These are phyloP conservation scores for Datisca glomerata DNA, from an alignment of 306 rosid genomes.

Conservation along the genomic window DNA sequence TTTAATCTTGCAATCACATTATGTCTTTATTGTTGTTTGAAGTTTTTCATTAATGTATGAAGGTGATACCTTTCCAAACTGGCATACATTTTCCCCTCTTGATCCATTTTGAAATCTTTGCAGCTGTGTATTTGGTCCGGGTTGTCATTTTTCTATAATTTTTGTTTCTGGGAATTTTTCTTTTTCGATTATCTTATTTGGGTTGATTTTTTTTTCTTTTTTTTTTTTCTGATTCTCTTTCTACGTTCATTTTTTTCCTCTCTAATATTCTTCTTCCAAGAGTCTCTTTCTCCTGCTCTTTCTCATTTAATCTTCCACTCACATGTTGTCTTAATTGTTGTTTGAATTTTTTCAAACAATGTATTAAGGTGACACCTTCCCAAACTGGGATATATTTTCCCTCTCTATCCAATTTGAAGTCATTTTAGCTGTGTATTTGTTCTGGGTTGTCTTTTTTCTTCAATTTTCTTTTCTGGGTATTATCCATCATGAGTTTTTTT, in stretches of 20 bases:
- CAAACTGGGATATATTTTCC: background rate
- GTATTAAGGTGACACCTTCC: background rate
- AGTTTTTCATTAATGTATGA: too few species aligned
- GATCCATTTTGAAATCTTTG: background rate
- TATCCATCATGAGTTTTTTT: background rate
- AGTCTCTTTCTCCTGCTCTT: background rate
- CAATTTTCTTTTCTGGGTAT: background rate
- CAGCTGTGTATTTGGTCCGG: slow-evolving; percentile 6
- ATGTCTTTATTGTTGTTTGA: background rate
- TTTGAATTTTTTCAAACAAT: too few species aligned
- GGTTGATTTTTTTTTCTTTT: too few species aligned
- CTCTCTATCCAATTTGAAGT: background rate
- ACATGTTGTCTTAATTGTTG: background rate
- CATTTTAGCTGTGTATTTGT: slow-evolving; percentile 8
- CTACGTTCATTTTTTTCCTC: slow-evolving; percentile 4
- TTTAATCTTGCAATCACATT: background rate
- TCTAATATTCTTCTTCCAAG: slow-evolving; percentile 1
- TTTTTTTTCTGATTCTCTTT: background rate
- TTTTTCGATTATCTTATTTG: too few species aligned
- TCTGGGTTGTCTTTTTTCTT: background rate
- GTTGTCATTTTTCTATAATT: background rate
- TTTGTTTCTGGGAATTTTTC: slow-evolving; percentile 1
- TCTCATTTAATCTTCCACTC: background rate
- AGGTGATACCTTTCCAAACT: background rate
- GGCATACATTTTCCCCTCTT: background rate